These are phyloP conservation scores for Cladorrhinum samala DNA, from an alignment of 495 filamentous ascomycete genomes.

Conservation along the genomic window DNA sequence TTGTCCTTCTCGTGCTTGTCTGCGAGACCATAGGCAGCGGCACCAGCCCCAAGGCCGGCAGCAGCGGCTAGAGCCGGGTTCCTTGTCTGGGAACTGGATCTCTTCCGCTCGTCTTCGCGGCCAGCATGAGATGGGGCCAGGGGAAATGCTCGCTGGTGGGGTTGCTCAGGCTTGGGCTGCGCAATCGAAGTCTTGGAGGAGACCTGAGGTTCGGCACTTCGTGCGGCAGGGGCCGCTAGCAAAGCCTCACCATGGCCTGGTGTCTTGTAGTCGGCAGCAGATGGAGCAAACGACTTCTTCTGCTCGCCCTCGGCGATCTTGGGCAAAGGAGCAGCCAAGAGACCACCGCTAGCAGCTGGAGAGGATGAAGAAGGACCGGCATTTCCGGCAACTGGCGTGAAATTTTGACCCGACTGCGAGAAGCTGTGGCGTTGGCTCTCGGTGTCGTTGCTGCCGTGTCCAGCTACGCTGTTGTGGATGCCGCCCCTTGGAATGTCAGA, in stretches of 20 bases:
- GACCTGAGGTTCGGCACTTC: not conserved
- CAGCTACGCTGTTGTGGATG: conserved; percentile 23
- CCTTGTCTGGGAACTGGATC: not conserved
- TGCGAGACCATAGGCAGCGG: conserved; percentile 12
- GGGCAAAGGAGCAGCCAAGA: conserved; percentile 10
- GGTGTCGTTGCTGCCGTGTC: conserved; percentile 22
- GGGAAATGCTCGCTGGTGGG: conserved; percentile 3
- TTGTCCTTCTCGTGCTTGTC: conserved; percentile 16
- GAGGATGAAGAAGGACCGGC: not conserved
- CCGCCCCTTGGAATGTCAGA: conserved; percentile 18
- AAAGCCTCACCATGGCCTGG: conserved; percentile 1
- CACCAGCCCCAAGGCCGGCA: conserved; percentile 13
- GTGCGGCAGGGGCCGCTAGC: not conserved
- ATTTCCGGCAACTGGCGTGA: not conserved
- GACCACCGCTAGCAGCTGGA: not conserved
- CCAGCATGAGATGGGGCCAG: not conserved
- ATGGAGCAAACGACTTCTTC: not conserved
- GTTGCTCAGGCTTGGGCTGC: not conserved
- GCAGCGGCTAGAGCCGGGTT: conserved; percentile 9
- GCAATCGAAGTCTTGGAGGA: not conserved
- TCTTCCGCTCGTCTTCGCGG: not conserved
- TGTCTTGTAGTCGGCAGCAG: not conserved
- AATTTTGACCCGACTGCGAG: not conserved
- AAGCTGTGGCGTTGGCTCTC: conserved; percentile 17
- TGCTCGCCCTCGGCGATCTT: conserved; percentile 11